Percentiles rank a stretch among this genome's conserved stretches.
These are phyloP conservation scores for Trichophyton rubrum DNA, from an alignment of 2,329 filamentous ascomycete species.

Conservation along the genomic window DNA sequence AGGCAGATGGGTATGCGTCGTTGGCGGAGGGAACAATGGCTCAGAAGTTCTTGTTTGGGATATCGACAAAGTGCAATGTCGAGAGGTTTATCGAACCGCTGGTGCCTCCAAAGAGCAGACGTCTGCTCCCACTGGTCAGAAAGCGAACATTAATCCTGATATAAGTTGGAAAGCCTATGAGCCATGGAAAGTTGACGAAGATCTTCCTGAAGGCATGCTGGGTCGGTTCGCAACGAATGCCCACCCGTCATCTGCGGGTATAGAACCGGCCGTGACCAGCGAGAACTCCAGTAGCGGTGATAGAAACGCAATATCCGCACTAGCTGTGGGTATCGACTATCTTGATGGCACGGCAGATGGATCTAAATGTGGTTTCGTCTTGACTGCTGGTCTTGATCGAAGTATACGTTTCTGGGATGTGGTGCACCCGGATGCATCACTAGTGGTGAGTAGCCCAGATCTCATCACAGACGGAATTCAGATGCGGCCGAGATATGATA, in stretches of 20 bases:
- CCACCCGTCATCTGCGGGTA: slow-evolving; percentile 33
- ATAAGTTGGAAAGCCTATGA: slow-evolving; percentile 52
- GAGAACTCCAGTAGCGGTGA: slow-evolving; percentile 14
- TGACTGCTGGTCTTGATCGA: slow-evolving; percentile 80
- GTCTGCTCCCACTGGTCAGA: slow-evolving; percentile 8
- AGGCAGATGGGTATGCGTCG: slow-evolving; percentile 75
- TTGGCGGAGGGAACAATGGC: slow-evolving; percentile 72
- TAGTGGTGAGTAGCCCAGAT: slow-evolving; percentile 66
- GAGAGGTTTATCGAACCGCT: slow-evolving; percentile 68
- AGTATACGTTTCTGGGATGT: slow-evolving; percentile 93
- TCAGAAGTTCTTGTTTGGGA: slow-evolving; percentile 89
- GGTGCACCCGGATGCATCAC: slow-evolving; percentile 60
- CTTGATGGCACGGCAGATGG: slow-evolving; percentile 48
- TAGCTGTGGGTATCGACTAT: slow-evolving; percentile 59
- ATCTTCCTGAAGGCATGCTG: slow-evolving; percentile 75
- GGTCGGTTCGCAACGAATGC: slow-evolving; percentile 57
- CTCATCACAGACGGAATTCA: slow-evolving; percentile 45
- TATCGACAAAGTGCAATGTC: slow-evolving; percentile 74
- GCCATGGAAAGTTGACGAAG: slow-evolving; percentile 80
- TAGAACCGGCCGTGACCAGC: slow-evolving; percentile 45
- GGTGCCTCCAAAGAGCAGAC: slow-evolving; percentile 16
- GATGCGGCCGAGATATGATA: slow-evolving; percentile 56
- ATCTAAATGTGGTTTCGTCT: slow-evolving; percentile 65
- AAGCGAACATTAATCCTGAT: slow-evolving; percentile 14
- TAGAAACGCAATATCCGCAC: slow-evolving; percentile 53